Evolutionary conservation across 1,139 yeast species (phyloP).

Genomic region (Chernovozyma aurita): DNA sequence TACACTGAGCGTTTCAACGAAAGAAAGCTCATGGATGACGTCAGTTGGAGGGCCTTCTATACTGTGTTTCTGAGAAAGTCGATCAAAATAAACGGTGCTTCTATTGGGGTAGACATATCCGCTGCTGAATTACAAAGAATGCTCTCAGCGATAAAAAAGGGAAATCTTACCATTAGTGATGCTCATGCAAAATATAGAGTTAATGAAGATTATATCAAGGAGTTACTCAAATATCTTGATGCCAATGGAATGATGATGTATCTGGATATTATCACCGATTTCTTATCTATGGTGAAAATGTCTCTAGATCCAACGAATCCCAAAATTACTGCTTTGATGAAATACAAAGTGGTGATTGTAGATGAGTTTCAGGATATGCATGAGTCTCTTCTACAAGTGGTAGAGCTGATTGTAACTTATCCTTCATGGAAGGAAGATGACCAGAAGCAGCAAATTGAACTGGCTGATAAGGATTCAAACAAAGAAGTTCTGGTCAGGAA

Average conservation of each 20-base stretch:
- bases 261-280: slow-evolving; percentile 31
- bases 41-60: slow-evolving; percentile 46
- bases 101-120: slow-evolving; percentile 20
- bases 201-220: slow-evolving; percentile 18
- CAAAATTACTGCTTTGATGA: slow-evolving; percentile 20
- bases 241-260: slow-evolving; percentile 34
- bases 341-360: slow-evolving; percentile 43
- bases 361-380: slow-evolving; percentile 79
- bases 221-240: slow-evolving; percentile 18
- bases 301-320: slow-evolving; percentile 10
- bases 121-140: slow-evolving; percentile 29
- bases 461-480: not conserved
- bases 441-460: not conserved
- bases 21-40: slow-evolving; percentile 45
- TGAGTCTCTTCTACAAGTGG: slow-evolving; percentile 43
- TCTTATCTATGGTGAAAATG: slow-evolving; percentile 20
- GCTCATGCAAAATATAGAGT: slow-evolving; percentile 24
- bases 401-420: slow-evolving; percentile 32
- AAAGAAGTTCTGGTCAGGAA: slow-evolving; percentile 9
- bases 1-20: slow-evolving; percentile 18
- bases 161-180: slow-evolving; percentile 18
- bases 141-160: slow-evolving; percentile 28
- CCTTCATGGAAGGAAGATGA: slow-evolving; percentile 16
- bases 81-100: slow-evolving; percentile 19
- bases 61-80: slow-evolving; percentile 26